Evolutionary conservation across 495 filamentous ascomycete species (phyloP).

Genomic region (Cetradonia linearis): DNA sequence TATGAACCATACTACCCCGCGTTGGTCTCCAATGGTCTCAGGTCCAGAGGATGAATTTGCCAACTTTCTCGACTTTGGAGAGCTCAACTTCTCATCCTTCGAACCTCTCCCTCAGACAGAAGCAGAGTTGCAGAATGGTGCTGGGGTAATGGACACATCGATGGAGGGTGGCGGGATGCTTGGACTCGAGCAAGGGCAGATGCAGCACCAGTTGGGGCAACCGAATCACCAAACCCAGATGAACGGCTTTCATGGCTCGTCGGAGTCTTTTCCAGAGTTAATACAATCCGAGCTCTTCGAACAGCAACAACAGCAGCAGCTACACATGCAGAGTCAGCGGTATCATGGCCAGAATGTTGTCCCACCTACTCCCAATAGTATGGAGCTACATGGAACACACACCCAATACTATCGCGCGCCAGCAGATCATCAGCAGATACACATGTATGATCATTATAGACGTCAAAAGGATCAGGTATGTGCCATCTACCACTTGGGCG

Average conservation of each 20-base stretch:
- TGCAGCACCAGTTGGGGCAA: slow-evolving; percentile 34
- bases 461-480: slow-evolving; percentile 71
- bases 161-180: slow-evolving; percentile 16
- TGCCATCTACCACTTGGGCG: not conserved
- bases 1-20: slow-evolving; percentile 19
- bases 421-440: slow-evolving; percentile 50
- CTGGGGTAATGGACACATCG: slow-evolving; percentile 16
- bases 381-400: slow-evolving; percentile 69
- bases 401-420: slow-evolving; percentile 50
- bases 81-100: slow-evolving; percentile 37
- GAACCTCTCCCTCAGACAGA: slow-evolving; percentile 32
- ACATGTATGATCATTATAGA: slow-evolving; percentile 62
- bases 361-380: slow-evolving; percentile 86
- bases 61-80: slow-evolving; percentile 45
- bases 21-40: slow-evolving; percentile 25
- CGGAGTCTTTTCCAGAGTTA: slow-evolving; percentile 16
- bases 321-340: slow-evolving; percentile 43
- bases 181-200: slow-evolving; percentile 18
- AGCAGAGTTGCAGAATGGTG: slow-evolving; percentile 18
- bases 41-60: slow-evolving; percentile 42
- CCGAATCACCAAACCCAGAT: slow-evolving; percentile 27
- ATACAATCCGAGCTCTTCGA: slow-evolving; percentile 24
- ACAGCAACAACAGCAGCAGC: slow-evolving; percentile 26
- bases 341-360: slow-evolving; percentile 53
- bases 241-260: slow-evolving; percentile 34